Conservation (phyloP, 2,329 filamentous ascomycete genomes). For the Ceratocystis smalleyi region DNA sequence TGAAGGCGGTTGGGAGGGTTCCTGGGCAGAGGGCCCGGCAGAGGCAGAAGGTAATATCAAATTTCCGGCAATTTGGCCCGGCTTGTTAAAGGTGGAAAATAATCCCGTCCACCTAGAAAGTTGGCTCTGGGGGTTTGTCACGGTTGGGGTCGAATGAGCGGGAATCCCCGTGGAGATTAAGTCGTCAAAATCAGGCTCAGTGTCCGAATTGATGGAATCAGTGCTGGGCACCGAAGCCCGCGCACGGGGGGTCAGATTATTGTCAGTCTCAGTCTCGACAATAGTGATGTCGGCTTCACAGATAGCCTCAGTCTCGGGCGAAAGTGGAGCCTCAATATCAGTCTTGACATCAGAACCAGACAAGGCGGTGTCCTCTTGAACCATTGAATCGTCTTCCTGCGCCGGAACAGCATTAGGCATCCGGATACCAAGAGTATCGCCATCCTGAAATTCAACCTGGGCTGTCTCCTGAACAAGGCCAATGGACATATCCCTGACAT, state of each 20-base stretch:
- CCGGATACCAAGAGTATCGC: background rate
- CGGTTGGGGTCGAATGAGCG: background rate
- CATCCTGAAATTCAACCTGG: background rate
- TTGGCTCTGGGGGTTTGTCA: background rate
- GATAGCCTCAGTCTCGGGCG: too few species aligned
- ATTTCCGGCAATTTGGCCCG: background rate
- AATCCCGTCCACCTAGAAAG: background rate
- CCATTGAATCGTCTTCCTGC: background rate
- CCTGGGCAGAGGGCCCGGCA: background rate
- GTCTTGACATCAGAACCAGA: background rate
- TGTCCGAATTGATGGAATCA: conserved; percentile 6
- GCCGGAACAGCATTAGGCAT: background rate
- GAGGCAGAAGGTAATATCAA: background rate
- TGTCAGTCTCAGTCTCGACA: background rate
- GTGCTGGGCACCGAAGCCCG: background rate
- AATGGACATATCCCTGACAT: background rate
- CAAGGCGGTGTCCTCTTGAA: background rate
- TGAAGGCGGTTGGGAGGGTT: background rate
- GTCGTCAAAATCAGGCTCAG: conserved; percentile 7
- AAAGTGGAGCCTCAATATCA: background rate
- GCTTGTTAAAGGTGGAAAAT: background rate
- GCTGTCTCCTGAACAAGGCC: background rate
- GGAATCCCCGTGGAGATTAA: background rate
- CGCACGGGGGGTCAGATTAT: conserved; percentile 5
- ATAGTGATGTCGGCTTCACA: background rate